phyloP scores from a whole-genome alignment of 192 early-diverging fungal genomes.

The Gamsiella multidivaricata region DNA sequence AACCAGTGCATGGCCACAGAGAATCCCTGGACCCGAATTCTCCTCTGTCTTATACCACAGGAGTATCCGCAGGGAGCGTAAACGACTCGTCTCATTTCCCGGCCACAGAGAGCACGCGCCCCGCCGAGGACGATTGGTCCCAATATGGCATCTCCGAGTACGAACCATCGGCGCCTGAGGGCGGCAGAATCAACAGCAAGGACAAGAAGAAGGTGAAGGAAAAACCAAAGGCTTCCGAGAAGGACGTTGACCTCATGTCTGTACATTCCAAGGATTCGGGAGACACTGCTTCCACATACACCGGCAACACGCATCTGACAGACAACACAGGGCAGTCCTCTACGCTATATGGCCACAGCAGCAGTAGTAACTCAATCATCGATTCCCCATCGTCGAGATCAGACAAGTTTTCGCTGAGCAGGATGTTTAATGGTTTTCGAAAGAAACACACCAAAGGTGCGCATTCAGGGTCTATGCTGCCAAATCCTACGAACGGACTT shows the following conservation, averaged over 20 bases:
- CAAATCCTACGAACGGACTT: background rate
- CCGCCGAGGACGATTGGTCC: conserved; percentile 35
- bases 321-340: conserved; percentile 7
- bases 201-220: conserved; percentile 26
- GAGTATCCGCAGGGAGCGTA: background rate
- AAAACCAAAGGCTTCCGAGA: conserved; percentile 13
- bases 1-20: conserved; percentile 6
- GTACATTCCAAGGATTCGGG: conserved; percentile 45
- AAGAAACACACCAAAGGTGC: conserved; percentile 47
- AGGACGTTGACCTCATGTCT: conserved; percentile 13
- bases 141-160: conserved; percentile 44
- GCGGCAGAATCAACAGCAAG: conserved; percentile 10
- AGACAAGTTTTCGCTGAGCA: conserved; percentile 50
- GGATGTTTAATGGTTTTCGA: conserved; percentile 44
- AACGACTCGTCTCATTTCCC: background rate
- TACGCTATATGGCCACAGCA: conserved; percentile 19
- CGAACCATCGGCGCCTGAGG: conserved; percentile 14
- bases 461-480: conserved; percentile 21
- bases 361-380: conserved; percentile 18
- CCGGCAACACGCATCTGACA: conserved; percentile 11
- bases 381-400: conserved; percentile 7
- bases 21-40: conserved; percentile 27
- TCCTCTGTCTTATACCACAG: conserved; percentile 11
- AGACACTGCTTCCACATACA: conserved; percentile 31
- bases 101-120: conserved; percentile 5